Base-by-base conservation (phyloP, 1,139 yeast species). In the Kluyveromyces marxianus region DNA sequence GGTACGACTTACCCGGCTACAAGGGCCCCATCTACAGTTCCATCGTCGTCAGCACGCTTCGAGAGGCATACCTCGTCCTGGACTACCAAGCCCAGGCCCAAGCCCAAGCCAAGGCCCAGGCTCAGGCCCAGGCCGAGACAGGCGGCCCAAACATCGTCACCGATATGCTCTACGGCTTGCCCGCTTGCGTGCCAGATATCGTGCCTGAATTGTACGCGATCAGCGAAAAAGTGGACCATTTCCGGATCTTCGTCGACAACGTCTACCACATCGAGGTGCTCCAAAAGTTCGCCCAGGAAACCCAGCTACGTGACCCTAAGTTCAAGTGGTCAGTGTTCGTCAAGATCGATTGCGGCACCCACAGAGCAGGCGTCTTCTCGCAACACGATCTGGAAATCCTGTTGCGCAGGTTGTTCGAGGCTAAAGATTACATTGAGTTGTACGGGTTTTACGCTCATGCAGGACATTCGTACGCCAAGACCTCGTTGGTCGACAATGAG, bases 361-460 rank as follows among this genome's bases (percentile, higher is more conserved):
- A 75, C 48, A 66, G 90, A 48, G 90, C 90, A 2, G 90, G 90
- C 3, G 67, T 80, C 27, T 59, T 75, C 41, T 14, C n/a, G 30
- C 37, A 39, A 24, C 49, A 55, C 3, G 48, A 62, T 4, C 25
- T 39, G 25, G 25, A 25, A 6, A 25, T 25, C 6, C 14, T 39
- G 14, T 32, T 39, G 31, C 33, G 27, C 3, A 31, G 44, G 4
- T 54, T 73, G n/a, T 50, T 76, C 21, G 47, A 60, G 1, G 59
- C 61, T 37, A 56, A 70, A 2, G 43, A 66, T 7, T 49, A 52
- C 1, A 54, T 68, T 10, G 62, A 66, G 3, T 51, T 83, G 7
- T 77, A 70, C 54, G 94, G 95, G 0, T 78, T 84, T 55, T 85
- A 85, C 62, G 81, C 85, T 44, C 94, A 85, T 65, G 87, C 89